Evolutionary conservation across 2,329 filamentous ascomycete species (phyloP).

Genomic region (Daldinia sp.): DNA sequence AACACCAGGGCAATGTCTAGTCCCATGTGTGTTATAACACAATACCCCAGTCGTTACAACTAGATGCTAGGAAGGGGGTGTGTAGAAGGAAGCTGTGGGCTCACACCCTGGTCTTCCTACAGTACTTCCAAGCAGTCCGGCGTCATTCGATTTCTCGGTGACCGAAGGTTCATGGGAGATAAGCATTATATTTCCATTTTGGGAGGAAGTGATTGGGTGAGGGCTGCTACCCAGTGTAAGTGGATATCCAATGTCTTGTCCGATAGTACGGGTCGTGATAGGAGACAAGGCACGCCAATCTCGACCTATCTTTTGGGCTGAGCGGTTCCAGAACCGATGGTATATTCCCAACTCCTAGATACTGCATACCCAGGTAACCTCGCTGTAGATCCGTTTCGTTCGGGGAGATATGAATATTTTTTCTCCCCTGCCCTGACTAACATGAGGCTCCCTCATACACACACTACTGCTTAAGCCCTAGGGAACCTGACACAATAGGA

Average conservation of each 20-base stretch:
- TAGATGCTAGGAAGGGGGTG: slow-evolving; percentile 32
- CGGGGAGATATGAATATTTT: slow-evolving; percentile 5
- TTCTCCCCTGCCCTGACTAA: slow-evolving; percentile 26
- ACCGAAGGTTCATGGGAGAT: slow-evolving; percentile 54
- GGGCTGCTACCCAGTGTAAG: slow-evolving; percentile 37
- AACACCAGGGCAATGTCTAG: slow-evolving; percentile 33
- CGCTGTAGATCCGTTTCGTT: slow-evolving; percentile 14
- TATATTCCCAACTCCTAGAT: slow-evolving; percentile 6
- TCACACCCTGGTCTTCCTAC: slow-evolving; percentile 41
- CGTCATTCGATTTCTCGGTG: slow-evolving; percentile 51
- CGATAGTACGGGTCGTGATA: slow-evolving; percentile 26
- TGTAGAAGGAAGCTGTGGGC: slow-evolving; percentile 26
- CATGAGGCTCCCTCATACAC: slow-evolving; percentile 25
- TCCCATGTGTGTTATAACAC: slow-evolving; percentile 37
- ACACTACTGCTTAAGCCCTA: slow-evolving; percentile 6
- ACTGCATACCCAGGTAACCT: slow-evolving; percentile 16
- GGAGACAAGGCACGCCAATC: slow-evolving; percentile 22
- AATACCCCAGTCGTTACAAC: slow-evolving; percentile 29
- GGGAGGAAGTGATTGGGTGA: slow-evolving; percentile 37
- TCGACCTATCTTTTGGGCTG: slow-evolving; percentile 28
- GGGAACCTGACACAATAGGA: slow-evolving; percentile 31
- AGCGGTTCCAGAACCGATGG: slow-evolving; percentile 4
- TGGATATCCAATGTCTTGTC: slow-evolving; percentile 42
- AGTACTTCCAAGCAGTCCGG: slow-evolving; percentile 48
- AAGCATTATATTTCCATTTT: slow-evolving; percentile 50